Conservation (phyloP, 345 rosid species). For the Populus pruinosa region DNA sequence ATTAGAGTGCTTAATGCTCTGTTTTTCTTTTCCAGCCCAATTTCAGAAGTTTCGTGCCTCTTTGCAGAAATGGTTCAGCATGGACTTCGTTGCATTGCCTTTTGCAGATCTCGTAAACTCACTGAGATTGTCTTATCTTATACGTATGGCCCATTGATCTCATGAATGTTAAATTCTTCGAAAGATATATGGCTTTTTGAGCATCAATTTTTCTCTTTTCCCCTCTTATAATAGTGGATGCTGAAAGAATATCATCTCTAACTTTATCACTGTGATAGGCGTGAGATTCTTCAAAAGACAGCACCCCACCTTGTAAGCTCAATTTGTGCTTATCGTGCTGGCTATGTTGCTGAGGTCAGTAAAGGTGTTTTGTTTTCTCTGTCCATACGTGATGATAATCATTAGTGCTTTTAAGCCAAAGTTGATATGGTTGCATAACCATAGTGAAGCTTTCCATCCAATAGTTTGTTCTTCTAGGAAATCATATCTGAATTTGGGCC, state of each 20-base stretch:
- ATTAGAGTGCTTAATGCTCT: slow-evolving; percentile 12
- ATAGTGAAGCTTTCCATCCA: too few relatives aligned
- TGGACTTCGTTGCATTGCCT: slow-evolving; percentile 92
- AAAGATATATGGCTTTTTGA: background rate
- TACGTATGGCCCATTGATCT: slow-evolving; percentile 54
- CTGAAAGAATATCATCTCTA: slow-evolving; percentile 12
- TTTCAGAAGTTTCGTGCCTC: slow-evolving; percentile 66
- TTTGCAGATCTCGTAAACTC: slow-evolving; percentile 86
- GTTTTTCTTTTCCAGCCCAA: slow-evolving; percentile 52
- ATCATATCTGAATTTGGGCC: background rate
- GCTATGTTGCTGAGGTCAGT: slow-evolving; percentile 78
- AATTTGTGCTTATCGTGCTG: slow-evolving; percentile 84
- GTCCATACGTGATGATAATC: background rate
- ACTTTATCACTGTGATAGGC: slow-evolving; percentile 37
- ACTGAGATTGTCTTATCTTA: slow-evolving; percentile 80
- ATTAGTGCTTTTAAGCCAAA: too few relatives aligned
- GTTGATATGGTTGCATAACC: too few relatives aligned
- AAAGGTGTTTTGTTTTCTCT: background rate
- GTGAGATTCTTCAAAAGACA: slow-evolving; percentile 73
- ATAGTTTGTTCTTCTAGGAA: background rate
- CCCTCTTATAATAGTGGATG: background rate
- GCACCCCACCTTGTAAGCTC: slow-evolving; percentile 69
- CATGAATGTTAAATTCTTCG: background rate
- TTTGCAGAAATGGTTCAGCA: slow-evolving; percentile 97
- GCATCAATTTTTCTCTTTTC: background rate